Conservation (phyloP, 192 early-diverging fungal genomes). For the Spinellus fusiger region DNA sequence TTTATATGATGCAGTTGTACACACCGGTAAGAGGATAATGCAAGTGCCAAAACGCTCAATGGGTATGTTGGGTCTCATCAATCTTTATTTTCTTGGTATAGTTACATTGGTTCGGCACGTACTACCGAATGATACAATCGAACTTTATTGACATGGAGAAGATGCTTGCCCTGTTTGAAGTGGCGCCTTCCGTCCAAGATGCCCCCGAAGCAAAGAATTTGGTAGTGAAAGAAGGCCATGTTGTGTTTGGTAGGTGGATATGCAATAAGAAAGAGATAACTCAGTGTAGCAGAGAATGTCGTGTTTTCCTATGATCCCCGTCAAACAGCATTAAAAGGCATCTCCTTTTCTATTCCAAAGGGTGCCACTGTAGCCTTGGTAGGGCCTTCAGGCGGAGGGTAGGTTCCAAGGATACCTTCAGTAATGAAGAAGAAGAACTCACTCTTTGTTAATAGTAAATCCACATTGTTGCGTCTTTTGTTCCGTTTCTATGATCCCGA, state of each 20-base stretch:
- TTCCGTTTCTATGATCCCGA: slow-evolving; percentile 90
- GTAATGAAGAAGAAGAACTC: not conserved
- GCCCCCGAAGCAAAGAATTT: slow-evolving; percentile 53
- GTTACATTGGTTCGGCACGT: slow-evolving; percentile 87
- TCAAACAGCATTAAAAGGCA: slow-evolving; percentile 62
- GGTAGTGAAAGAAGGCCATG: slow-evolving; percentile 49
- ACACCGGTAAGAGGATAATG: slow-evolving; percentile 65
- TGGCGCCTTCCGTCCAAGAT: slow-evolving; percentile 61
- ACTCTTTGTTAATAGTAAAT: slow-evolving; percentile 38
- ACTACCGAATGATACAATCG: slow-evolving; percentile 91
- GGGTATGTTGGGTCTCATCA: not conserved
- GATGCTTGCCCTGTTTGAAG: slow-evolving; percentile 82
- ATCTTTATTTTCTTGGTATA: slow-evolving; percentile 11
- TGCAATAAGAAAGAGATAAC: slow-evolving; percentile 1
- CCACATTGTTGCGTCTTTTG: slow-evolving; percentile 70
- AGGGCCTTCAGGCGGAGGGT: slow-evolving; percentile 69
- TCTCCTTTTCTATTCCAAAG: slow-evolving; percentile 63
- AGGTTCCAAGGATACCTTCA: slow-evolving; percentile 4
- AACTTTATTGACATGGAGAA: slow-evolving; percentile 97
- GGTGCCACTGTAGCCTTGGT: slow-evolving; percentile 76
- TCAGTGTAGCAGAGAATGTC: slow-evolving; percentile 37
- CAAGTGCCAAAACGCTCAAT: not conserved
- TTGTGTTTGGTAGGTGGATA: slow-evolving; percentile 56
- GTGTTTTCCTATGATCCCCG: slow-evolving; percentile 61
- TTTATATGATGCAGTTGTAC: slow-evolving; percentile 89